Base-by-base conservation (phyloP, 1,284 basidiomycete species). In the Trichosporon ovoides region DNA sequence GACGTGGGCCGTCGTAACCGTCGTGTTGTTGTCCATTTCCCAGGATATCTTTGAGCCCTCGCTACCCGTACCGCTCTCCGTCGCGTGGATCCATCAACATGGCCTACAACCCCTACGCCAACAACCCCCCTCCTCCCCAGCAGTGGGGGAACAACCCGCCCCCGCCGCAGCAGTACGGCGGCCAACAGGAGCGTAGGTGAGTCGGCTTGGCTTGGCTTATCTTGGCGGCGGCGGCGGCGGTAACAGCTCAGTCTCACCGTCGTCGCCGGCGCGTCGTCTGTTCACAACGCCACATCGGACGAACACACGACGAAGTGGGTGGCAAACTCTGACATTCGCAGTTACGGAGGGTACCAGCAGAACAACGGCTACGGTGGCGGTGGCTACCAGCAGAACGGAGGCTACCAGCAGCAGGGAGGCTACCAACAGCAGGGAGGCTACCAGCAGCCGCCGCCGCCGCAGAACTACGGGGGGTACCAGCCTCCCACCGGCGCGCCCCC, bases 71-170 rank as follows among this genome's bases (percentile, higher is more conserved):
- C 43, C 9, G 28, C 43, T 37, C 5, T 12, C 28, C 9, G 28
- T 31, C 28, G 28, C 28, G 28, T 37, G 35, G 13, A 46, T 7
- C 19, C 22, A 48, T 9, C 49, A 35, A 22, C 18, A 51, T 35
- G 33, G 34, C 33, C 49, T 51, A 51, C 49, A 60, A 56, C 46
- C 50, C 33, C 9, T 60, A 60, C 55, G 38, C 50, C 13, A 56
- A 56, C 55, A 60, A 60, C 58, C 58, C 58, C 13, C 58, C 58
- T 51, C 58, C 58, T 7, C 58, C 58, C 3, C 58, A 52, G 36
- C 34, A 53, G 51, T 34, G 48, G 43, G 35, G 3, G 18, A 54
- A 48, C 35, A 16, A 31, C 28, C 48, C 55, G 10, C 48, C 55
- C 12, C 55, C 55, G 7, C 48, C 48, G 5, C 48, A 34, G 53